Base-by-base conservation (phyloP, 768 basidiomycete species). In the Pisolithus marmoratus region DNA sequence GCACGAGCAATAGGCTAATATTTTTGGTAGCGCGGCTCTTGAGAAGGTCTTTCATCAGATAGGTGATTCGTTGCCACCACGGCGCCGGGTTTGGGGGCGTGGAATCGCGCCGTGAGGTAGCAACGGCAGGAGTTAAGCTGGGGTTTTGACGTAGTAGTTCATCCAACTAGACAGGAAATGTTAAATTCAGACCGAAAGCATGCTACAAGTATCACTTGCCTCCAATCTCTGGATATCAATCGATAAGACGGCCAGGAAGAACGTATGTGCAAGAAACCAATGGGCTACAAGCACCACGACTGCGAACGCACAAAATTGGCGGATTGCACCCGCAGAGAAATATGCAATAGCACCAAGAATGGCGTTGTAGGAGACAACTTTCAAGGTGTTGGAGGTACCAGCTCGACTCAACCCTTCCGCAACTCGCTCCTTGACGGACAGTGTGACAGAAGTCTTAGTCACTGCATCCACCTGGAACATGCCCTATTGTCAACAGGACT, bases 181-280 rank as follows among this genome's bases (percentile, higher is more conserved):
- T 67, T 41, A 3, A 6, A 45, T 50, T 26, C 23, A 46, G 46
- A 23, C 14, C 34, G 34, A 12, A 17, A 44, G 34, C 15, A 36
- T 31, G 1, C 36, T 53, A 34, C 22, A 26, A 7, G 6, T n/a
- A 8, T 27, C 24, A 70, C 77, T 46, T 60, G 83, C 85, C 72
- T 95, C 95, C 23, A 99, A 70, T 43, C 95, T 83, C 58, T 96
- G 94, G 43, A 97, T 84, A 72, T 99, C 95, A 58, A 99, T 96
- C 0, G 92, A 93, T 22, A 99, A 72, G 24, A 96, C 93, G 7
- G 94, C 89, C 57, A 94, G 76, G 70, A 95, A 97, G 72, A 97
- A 95, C 0, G 93, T 96, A 63, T 96, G 91, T 15, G 95, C 87
- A 54, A 98, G 78, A 72, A 94, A 95, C 93, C 93, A 98, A 66